phyloP scores from a whole-genome alignment of 257 asterid species.

The Penstemon newberryi region DNA sequence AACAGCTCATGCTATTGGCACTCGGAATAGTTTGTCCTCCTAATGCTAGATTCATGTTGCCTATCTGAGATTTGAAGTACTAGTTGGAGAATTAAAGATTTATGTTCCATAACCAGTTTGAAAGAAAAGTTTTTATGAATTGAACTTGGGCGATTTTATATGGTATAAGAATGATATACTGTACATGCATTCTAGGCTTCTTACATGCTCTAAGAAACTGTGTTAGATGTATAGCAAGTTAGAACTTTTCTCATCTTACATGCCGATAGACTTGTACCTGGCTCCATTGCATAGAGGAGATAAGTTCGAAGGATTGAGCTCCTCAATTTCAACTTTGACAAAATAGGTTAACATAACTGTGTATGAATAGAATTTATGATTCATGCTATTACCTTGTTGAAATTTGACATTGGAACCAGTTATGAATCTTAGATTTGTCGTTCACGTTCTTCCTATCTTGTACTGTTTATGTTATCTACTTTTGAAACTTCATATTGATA shows the following conservation, averaged over 20 bases:
- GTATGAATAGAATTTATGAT: neutral
- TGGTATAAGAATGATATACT: too few species aligned
- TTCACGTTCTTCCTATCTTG: neutral
- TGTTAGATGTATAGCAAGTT: too few species aligned
- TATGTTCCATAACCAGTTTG: too few species aligned
- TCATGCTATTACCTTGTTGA: neutral
- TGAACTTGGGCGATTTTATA: too few species aligned
- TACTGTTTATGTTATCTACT: neutral
- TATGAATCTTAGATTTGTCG: neutral
- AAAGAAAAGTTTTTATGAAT: too few species aligned
- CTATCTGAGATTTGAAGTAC: too few species aligned
- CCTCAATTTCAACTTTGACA: neutral
- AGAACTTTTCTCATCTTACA: neutral
- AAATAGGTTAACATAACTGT: neutral
- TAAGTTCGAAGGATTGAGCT: neutral
- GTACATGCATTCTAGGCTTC: too few species aligned
- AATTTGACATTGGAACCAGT: constrained; percentile 1
- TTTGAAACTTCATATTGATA: neutral
- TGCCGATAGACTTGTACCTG: neutral
- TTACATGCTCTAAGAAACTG: too few species aligned
- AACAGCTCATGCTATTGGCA: too few species aligned
- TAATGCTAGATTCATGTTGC: too few species aligned
- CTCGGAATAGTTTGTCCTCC: too few species aligned
- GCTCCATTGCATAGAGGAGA: neutral
- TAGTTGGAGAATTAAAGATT: too few species aligned